Base-by-base conservation (phyloP, 2,329 filamentous ascomycete species). In the Thermoascus crustaceus region DNA sequence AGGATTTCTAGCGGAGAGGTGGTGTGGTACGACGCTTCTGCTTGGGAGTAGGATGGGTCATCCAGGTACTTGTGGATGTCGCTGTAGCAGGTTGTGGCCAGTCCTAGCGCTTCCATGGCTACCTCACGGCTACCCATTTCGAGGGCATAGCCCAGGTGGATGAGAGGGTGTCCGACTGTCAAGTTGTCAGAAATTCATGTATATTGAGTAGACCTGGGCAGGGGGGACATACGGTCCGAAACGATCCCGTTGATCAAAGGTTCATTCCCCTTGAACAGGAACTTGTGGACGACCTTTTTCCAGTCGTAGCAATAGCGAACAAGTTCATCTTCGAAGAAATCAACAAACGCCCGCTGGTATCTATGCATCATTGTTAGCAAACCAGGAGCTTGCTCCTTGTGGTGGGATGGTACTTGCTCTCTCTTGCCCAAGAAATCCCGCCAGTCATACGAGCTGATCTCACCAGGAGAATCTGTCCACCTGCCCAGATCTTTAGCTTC, bases 321-420 rank as follows among this genome's bases (percentile, higher is more conserved):
- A 19, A 96, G 68, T 51, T 86, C 78, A 57, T 98, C 91, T 58
- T 98, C 91, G 54, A 94, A 96, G 57, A 91, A 96, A 57, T 98
- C 88, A 37, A 98, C 70, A 54, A 81, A 98, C 1, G 87, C 89
- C 40, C 89, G 76, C 61, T 98, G 86, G 54, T 93, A 95, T 43
- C 69, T 76, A 49, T 20, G 10, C 16, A 14, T 19, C 27, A 20
- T 17, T 9, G 26, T 40, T 22, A 42, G 26, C 26, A 32, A n/a
- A n/a, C n/a, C 13, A 17, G 25, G 18, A 20, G 14, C 6, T 14
- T 24, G n/a, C 18, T 32, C 32, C 6, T 17, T n/a, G 17, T 24
- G 35, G 19, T 24, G 36, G 22, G 18, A 22, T 13, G 7, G 29
- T 16, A 52, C 68, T 35, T 63, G 79, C 71, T 76, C 67, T 57